Base-by-base conservation (phyloP, 139 green algal genomes). In the Closterium sp. region DNA sequence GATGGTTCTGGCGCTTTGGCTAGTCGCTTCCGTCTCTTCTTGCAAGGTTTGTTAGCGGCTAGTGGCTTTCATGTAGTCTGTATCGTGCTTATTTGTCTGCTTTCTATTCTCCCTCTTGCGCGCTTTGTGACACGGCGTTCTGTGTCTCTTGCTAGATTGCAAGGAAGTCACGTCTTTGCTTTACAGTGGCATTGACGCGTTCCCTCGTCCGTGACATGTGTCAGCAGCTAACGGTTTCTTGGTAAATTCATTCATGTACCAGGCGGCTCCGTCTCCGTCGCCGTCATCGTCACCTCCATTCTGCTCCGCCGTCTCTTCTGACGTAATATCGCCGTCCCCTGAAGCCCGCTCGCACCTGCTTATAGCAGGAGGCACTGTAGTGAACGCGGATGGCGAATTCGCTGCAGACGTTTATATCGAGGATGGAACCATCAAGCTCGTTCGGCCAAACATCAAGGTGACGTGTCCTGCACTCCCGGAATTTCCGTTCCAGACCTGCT, bases 381-480 rank as follows among this genome's bases (percentile, higher is more conserved):
- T 99, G 0, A 99, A 99, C 88, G 95, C 97, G n/a, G 97, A 99
- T 88, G 10, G 86, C 9, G 31, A 96, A 29, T 85, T 94, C 1
- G 4, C 89, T 30, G 96, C 97, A 5, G 97, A 99, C 91, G 97
- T 99, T 22, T 96, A 99, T 2, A 96, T 99, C 28, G 91, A 96
- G 1, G 96, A 95, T n/a, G 96, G 93, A 1, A 34, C 95, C 2
- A 98, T 99, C 21, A 24, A 70, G 0, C 85, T 93, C 2, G 96
- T 99, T 10, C 95, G 91, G 2, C 89, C 95, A 50, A 89, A 70
- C 34, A 90, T 91, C 30, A 92, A 92, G 62, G 70, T 90, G n/a
- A 92, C 19, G 9, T n/a, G 13, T 50, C 2, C 91, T 92, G 90
- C 90, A 70, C 5, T 62, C 7, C 29, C 4, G 24, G 29, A 2